A percentile compares a stretch with the other conserved stretches of the same genome.
Evolutionary conservation across 2,329 filamentous ascomycete species (phyloP).

Genomic region (Microdochium nivale): DNA sequence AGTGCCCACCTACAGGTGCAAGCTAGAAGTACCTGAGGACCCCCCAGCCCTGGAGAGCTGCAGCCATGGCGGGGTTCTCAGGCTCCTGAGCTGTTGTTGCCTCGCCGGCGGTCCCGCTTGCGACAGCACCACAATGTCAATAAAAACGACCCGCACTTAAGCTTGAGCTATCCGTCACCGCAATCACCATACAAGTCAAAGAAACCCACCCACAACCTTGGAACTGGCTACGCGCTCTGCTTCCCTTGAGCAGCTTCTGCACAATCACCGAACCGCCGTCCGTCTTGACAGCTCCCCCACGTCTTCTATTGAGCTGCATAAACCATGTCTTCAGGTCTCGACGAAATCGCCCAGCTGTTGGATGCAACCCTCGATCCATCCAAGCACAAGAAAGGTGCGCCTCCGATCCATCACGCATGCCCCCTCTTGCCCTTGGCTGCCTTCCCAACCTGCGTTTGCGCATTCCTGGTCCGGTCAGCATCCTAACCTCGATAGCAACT

Average conservation of each 20-base stretch:
- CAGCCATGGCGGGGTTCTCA: neutral
- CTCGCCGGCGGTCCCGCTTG: neutral
- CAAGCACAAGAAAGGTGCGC: conserved; percentile 80
- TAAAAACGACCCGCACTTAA: neutral
- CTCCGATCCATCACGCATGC: conserved; percentile 3
- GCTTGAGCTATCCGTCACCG: neutral
- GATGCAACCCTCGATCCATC: conserved; percentile 82
- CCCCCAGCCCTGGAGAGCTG: no score
- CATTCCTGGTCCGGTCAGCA: neutral
- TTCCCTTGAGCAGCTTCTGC: neutral
- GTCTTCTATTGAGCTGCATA: neutral
- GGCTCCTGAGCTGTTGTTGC: neutral
- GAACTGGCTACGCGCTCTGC: neutral
- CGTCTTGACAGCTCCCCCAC: neutral
- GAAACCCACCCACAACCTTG: neutral
- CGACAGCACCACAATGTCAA: neutral
- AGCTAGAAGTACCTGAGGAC: no score
- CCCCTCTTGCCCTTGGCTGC: conserved; percentile 10
- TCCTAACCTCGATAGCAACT: neutral
- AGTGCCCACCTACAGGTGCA: no score
- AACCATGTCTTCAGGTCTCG: conserved; percentile 49
- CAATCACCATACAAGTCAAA: neutral
- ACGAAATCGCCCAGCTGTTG: conserved; percentile 69
- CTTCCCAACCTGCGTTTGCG: conserved; percentile 14
- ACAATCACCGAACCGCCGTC: neutral